Evolutionary conservation across 2,329 filamentous ascomycete genomes (phyloP), one percentile per base, ranked within the genome.

Genomic region (Grosmannia penicillata): DNA sequence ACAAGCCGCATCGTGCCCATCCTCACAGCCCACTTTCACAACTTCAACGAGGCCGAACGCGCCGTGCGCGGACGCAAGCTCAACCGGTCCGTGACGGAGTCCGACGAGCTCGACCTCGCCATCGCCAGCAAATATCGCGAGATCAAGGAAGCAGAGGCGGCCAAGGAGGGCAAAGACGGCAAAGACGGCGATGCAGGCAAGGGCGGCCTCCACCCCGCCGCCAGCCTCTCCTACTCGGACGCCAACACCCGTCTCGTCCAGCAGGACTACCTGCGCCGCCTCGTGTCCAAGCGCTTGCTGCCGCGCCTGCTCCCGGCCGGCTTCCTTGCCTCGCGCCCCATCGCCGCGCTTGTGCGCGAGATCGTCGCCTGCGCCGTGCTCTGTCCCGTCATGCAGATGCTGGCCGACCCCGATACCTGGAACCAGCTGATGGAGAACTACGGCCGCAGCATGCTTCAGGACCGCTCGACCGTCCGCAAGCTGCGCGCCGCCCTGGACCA

Each of bases 371-470:
- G 91, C 56, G 84, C 85, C n/a, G 78, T 98, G 28, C 63, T 98
- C 27, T 78, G 76, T 30, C 91, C 91, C 1, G 63, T 93, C 18
- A 68, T 95, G 53, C 76, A 80, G 49, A 65, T 86, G 44, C 63
- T 98, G 15, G 75, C 83, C 6, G 89, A 98, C 49, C 87, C 93
- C 2, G 93, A 98, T 60, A 93, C 82, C 8, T 98, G 89, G 89
- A 96, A 98, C 51, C 87, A 95, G 56, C 59, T 94, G 43, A 85
- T 96, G 69, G 89, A 96, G 57, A 87, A 79, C 40, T 85, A 79
- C 57, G 82, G 86, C 15, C 78, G 83, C 36, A 80, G 81, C 21
- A 80, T 93, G 63, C 68, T 98, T 30, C 91, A 96, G 56, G 93
- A 98, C 55, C 76, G 93, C 27, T 96, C 93, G 45, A 95, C 87